These are phyloP conservation scores for Stipa capillata DNA, from an alignment of 176 grass and related monocot genomes.

Conservation along the genomic window DNA sequence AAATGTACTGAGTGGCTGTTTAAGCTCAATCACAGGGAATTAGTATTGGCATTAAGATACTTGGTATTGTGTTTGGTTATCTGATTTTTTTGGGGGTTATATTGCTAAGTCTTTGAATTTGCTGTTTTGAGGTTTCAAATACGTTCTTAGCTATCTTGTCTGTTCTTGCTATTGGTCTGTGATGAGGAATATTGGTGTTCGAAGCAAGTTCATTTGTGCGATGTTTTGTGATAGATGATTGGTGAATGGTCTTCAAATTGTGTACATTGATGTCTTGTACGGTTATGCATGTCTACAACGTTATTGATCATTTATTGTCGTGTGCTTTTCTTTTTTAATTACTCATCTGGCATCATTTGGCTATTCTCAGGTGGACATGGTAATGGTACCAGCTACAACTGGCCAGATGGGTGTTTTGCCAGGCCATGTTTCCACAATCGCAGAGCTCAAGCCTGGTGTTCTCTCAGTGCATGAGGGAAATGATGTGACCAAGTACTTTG, in stretches of 20 bases:
- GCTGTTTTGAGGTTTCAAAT: not conserved
- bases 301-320: not conserved
- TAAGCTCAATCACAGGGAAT: not conserved
- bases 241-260: not conserved
- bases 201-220: not conserved
- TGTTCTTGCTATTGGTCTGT: not conserved
- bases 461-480: slow-evolving; percentile 91
- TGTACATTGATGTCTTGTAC: not conserved
- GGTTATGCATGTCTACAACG: not conserved
- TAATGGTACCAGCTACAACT: slow-evolving; percentile 91
- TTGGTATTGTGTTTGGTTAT: slow-evolving; percentile 2
- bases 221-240: not conserved
- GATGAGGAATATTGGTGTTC: not conserved
- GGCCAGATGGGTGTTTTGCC: slow-evolving; percentile 98
- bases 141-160: not conserved
- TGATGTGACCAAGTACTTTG: slow-evolving; percentile 82
- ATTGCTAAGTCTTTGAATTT: not conserved
- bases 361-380: slow-evolving; percentile 84
- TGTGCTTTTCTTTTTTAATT: not conserved
- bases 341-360: not conserved
- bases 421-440: slow-evolving; percentile 84
- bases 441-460: slow-evolving; percentile 87
- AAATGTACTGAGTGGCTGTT: not conserved
- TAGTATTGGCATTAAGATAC: not conserved
- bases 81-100: not conserved